Conservation (phyloP, 331 rosid species). For the Pyrus hybrid region DNA sequence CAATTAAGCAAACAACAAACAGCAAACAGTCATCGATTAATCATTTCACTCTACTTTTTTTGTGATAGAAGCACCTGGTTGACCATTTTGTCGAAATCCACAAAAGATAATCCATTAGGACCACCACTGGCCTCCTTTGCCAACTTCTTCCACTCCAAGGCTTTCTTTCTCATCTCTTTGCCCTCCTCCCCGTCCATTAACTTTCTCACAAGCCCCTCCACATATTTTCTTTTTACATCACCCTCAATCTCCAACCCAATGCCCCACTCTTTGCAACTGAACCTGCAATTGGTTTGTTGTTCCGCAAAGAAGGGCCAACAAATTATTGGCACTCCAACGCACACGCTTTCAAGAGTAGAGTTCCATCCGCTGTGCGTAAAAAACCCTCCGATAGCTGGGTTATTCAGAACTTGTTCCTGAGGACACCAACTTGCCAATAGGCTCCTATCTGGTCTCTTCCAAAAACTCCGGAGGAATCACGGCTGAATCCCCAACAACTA, state of each 20-base stretch:
- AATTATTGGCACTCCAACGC: constrained; percentile 20
- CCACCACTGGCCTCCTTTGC: constrained; percentile 6
- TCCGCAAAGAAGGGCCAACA: constrained; percentile 31
- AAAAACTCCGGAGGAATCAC: constrained; percentile 18
- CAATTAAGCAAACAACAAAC: background rate
- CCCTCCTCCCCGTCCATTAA: constrained; percentile 41
- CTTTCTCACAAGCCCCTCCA: constrained; percentile 41
- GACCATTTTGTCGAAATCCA: constrained; percentile 23
- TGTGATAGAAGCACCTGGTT: constrained; percentile 2
- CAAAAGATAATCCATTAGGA: constrained; percentile 25
- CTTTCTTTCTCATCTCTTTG: constrained; percentile 27
- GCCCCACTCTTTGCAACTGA: constrained; percentile 41
- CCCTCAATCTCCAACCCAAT: constrained; percentile 45
- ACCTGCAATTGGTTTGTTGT: constrained; percentile 32
- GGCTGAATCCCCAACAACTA: constrained; percentile 12
- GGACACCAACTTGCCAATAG: constrained; percentile 37
- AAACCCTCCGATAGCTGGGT: constrained; percentile 27
- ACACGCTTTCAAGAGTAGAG: constrained; percentile 16
- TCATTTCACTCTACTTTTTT: background rate
- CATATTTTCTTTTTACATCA: constrained; percentile 27
- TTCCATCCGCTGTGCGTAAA: constrained; percentile 32
- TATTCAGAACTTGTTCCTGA: constrained; percentile 26
- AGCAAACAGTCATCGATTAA: background rate
- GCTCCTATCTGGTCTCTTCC: constrained; percentile 27
- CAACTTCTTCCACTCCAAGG: constrained; percentile 34